Base-by-base conservation (phyloP, 2,329 filamentous ascomycete genomes). In the Sphaerostilbella broomeana region DNA sequence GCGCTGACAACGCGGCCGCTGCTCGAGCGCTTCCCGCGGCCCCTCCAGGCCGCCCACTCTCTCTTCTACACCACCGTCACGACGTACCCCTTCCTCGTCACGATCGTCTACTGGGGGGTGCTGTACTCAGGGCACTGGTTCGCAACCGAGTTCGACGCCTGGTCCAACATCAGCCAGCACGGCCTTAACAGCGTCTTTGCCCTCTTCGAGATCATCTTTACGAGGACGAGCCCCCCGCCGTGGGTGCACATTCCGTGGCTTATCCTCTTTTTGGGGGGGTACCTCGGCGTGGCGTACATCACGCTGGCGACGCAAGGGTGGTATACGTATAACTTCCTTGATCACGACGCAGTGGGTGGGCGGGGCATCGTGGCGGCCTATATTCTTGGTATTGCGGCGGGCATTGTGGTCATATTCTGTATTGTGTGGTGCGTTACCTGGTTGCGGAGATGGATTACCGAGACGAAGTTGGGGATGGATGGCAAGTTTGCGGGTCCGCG, bases 261-360 rank as follows among this genome's bases (percentile, higher is more conserved):
- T 11, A 61, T 89, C 47, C 41, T 86, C n/a, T 59, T 92, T 6
- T 70, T 94, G 28, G 76, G 75, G 0, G 62, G 81, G 4, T 94
- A 94, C 57, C 70, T 89, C 9, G 75, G 67, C 1, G 64, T 94
- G 12, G 86, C 85, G 1, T 94, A 86, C 59, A 51, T 92, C 16
- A 89, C 84, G 1, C 62, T 75, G 45, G 76, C 75, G 4, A 80
- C 79, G 0, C 69, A 87, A 58, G 75, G 75, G 3, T 86, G 82
- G 57, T 94, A 89, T 59, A 73, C 83, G 0, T 94, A 94, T 63
- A 58, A 53, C 42, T 94, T 94, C 62, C 72, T 94, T n/a, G 72
- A 94, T 56, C 70, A 78, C 2, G 60, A 73, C 35, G 69, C 71
- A 12, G 57, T 68, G 19, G 72, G 69, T 0, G 62, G 61, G 13